A percentile compares a stretch with the other conserved stretches of the same genome.
Conservation (phyloP, 106 monocot species). For the Apostasia shenzhenica region DNA sequence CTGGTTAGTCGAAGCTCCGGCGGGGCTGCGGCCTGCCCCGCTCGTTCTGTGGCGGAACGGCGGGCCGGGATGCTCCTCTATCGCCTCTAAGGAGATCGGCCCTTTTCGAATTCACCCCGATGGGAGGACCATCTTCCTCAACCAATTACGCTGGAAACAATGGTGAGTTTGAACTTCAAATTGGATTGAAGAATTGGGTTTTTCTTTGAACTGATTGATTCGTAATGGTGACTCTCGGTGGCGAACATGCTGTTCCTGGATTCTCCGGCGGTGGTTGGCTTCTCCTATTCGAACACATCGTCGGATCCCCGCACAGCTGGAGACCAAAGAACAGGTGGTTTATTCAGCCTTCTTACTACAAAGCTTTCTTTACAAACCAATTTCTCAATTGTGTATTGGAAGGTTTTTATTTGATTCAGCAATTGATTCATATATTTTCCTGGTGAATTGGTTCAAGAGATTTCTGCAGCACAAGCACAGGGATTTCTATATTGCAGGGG, state of each 20-base stretch:
- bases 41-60: slow-evolving; percentile 86
- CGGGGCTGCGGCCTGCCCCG: slow-evolving; percentile 13
- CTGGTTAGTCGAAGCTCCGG: slow-evolving; percentile 48
- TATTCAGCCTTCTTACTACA: not conserved
- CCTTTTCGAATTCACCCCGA: slow-evolving; percentile 63
- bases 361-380: not conserved
- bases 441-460: slow-evolving; percentile 50
- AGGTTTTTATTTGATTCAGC: slow-evolving; percentile 14
- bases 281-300: slow-evolving; percentile 78
- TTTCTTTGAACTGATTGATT: not conserved
- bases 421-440: slow-evolving; percentile 66
- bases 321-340: slow-evolving; percentile 57
- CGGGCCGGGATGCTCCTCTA: slow-evolving; percentile 82
- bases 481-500: slow-evolving; percentile 58
- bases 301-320: slow-evolving; percentile 48
- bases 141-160: slow-evolving; percentile 62
- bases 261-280: slow-evolving; percentile 86
- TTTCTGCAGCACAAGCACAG: slow-evolving; percentile 53
- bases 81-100: slow-evolving; percentile 79
- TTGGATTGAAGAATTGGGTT: not conserved
- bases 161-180: slow-evolving; percentile 16
- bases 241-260: slow-evolving; percentile 91
- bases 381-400: not conserved
- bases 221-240: slow-evolving; percentile 11
- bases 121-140: slow-evolving; percentile 50